Conservation (phyloP, 306 rosid species). For the Quercus variabilis region DNA sequence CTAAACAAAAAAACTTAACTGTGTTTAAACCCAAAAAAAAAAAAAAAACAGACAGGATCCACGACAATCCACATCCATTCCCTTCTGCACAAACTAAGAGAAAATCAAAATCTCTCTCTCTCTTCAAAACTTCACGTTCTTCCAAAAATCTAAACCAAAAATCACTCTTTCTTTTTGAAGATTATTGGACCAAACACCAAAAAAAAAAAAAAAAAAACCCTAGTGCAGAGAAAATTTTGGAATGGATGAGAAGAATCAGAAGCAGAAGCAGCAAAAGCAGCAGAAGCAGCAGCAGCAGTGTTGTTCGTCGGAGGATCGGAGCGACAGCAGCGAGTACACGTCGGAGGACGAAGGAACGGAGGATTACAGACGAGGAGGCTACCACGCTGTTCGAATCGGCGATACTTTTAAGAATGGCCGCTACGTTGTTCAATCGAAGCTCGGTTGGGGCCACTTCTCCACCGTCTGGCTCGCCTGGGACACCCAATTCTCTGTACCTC, state of each 20-base stretch:
- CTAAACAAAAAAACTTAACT: not conserved
- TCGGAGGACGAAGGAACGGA: slow-evolving; percentile 98
- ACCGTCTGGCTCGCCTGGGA: slow-evolving; percentile 99
- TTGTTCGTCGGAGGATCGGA: slow-evolving; percentile 32
- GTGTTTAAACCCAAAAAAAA: too few relatives aligned
- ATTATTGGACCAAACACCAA: too few relatives aligned
- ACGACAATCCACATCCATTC: too few relatives aligned
- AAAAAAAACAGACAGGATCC: too few relatives aligned
- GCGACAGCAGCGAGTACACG: slow-evolving; percentile 86
- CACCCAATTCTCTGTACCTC: slow-evolving; percentile 45
- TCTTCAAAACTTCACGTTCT: too few relatives aligned
- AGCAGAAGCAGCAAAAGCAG: slow-evolving; percentile 51
- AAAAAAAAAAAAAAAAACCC: too few relatives aligned
- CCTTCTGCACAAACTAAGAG: too few relatives aligned
- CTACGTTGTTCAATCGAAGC: slow-evolving; percentile 84
- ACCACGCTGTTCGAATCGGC: slow-evolving; percentile 88
- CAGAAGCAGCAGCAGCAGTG: slow-evolving; percentile 19
- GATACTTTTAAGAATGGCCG: slow-evolving; percentile 72
- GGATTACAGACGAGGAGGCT: slow-evolving; percentile 94
- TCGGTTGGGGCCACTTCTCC: slow-evolving; percentile 99
- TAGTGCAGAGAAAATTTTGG: not conserved
- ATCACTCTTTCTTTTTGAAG: too few relatives aligned
- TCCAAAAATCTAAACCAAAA: too few relatives aligned
- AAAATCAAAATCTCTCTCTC: too few relatives aligned
- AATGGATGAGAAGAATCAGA: slow-evolving; percentile 22